A percentile compares a stretch with the other conserved stretches of the same genome.
Conservation (phyloP, 2,329 filamentous ascomycete species). For the Byssoonygena ceratinophila region DNA sequence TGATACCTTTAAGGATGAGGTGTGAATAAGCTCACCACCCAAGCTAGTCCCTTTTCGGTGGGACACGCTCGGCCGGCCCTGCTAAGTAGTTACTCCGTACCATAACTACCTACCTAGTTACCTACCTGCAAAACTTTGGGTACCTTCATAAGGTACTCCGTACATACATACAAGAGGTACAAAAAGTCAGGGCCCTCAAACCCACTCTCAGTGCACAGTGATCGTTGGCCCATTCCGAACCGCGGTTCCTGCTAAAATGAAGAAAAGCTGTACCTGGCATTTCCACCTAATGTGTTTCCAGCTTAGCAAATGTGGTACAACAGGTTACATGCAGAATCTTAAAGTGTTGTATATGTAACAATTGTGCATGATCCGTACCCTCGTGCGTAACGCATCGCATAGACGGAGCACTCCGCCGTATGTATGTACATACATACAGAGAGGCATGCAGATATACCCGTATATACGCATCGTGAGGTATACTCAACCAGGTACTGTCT, state of each 20-base stretch:
- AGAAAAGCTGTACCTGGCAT: not conserved
- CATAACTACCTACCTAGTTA: too few species aligned
- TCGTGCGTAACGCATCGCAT: not conserved
- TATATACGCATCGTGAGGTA: not conserved
- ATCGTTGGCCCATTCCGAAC: not conserved
- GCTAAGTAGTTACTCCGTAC: too few species aligned
- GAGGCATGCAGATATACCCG: too few species aligned
- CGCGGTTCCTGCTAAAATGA: slow-evolving; percentile 1
- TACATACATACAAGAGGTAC: not conserved
- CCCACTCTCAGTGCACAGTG: not conserved
- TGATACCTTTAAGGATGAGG: not conserved
- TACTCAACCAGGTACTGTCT: not conserved
- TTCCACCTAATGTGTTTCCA: not conserved
- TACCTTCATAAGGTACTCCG: too few species aligned
- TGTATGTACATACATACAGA: too few species aligned
- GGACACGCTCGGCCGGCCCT: too few species aligned
- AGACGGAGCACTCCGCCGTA: too few species aligned
- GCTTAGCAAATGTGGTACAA: not conserved
- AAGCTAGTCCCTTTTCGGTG: slow-evolving; percentile 2
- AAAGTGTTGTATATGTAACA: not conserved
- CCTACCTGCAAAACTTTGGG: not conserved
- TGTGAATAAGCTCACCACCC: not conserved
- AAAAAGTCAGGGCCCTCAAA: not conserved
- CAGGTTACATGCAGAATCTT: not conserved
- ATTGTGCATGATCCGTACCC: not conserved